These are phyloP conservation scores for Plasmodium ovale DNA, from an alignment of 169 alveolate species.

Conservation along the genomic window DNA sequence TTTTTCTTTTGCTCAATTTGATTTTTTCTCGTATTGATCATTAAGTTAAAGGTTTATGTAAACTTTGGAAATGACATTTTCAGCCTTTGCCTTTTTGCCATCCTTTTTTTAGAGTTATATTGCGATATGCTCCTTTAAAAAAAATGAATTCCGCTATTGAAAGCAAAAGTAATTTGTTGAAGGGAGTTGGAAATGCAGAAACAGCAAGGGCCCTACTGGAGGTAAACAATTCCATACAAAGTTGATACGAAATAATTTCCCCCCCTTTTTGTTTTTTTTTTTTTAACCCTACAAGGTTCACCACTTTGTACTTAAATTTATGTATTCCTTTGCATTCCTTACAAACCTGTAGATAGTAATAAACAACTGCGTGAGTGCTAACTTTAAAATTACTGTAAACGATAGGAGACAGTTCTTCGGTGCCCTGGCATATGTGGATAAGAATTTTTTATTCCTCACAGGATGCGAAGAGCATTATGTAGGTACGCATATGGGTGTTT, in stretches of 20 bases:
- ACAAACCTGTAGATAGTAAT: constrained; percentile 12
- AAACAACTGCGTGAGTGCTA: constrained; percentile 19
- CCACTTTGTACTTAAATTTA: neutral
- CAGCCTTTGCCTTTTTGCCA: too few species aligned
- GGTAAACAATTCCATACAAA: constrained; percentile 4
- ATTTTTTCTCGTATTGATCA: too few species aligned
- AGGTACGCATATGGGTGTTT: constrained; percentile 21
- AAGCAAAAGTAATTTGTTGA: constrained; percentile 34
- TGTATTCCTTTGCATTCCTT: neutral
- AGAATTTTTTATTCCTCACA: constrained; percentile 40
- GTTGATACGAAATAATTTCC: neutral
- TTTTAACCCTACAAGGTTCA: neutral
- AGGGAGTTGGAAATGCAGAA: constrained; percentile 44
- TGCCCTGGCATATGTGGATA: constrained; percentile 49
- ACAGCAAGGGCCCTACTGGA: constrained; percentile 28
- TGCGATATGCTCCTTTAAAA: neutral
- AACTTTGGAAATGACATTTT: too few species aligned
- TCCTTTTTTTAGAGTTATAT: neutral
- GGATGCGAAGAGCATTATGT: constrained; percentile 49
- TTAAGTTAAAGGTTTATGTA: too few species aligned
- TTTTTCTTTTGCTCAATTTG: too few species aligned
- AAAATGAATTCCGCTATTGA: constrained; percentile 45
- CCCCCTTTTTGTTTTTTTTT: constrained; percentile 3
- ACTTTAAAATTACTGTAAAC: constrained; percentile 43
- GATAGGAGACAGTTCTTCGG: constrained; percentile 71